Conservation (phyloP, 805 yeast genomes). For the Geotrichum ghanense region DNA sequence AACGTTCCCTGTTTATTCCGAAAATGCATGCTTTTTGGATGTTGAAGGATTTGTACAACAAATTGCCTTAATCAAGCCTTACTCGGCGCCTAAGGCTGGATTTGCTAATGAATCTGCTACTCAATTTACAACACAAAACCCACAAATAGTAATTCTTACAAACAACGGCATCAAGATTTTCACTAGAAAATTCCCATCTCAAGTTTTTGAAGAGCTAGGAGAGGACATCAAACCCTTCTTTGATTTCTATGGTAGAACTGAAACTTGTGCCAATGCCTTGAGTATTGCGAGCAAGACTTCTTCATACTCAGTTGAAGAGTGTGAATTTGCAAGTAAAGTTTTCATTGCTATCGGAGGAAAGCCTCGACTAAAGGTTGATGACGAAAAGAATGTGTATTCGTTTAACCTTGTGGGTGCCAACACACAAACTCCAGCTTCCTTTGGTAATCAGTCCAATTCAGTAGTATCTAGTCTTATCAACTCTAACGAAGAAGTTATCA, state of each 20-base stretch:
- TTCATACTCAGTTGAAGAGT: conserved; percentile 20
- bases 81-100: conserved; percentile 62
- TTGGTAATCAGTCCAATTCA: background rate
- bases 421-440: background rate
- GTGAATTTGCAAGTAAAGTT: conserved; percentile 25
- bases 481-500: conserved; percentile 32
- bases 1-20: conserved; percentile 36
- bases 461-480: background rate
- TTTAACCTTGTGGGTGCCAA: background rate
- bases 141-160: conserved; percentile 74
- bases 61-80: conserved; percentile 57
- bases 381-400: conserved; percentile 10
- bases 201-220: conserved; percentile 60
- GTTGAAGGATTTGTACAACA: conserved; percentile 55
- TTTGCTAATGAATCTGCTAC: conserved; percentile 80
- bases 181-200: conserved; percentile 70
- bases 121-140: conserved; percentile 58
- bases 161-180: conserved; percentile 65
- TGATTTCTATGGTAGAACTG: conserved; percentile 73
- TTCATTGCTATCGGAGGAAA: conserved; percentile 28
- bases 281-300: conserved; percentile 56
- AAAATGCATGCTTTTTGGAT: conserved; percentile 68
- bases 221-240: conserved; percentile 57
- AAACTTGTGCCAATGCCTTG: conserved; percentile 81
- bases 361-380: conserved; percentile 23